phyloP scores from a whole-genome alignment of 2,329 filamentous ascomycete genomes.

The Fusarium staphyleae region DNA sequence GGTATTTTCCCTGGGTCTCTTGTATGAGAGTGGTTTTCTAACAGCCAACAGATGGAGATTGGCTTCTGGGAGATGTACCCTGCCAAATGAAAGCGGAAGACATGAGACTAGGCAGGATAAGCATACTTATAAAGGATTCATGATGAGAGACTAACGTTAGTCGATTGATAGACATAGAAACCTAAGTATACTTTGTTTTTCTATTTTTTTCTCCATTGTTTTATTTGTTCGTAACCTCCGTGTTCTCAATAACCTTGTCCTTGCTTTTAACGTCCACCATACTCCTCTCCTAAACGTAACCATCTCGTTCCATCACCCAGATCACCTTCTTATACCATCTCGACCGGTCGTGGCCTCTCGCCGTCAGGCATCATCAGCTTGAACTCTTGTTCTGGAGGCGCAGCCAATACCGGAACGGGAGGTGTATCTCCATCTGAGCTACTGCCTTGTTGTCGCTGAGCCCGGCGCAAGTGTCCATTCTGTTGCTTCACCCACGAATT shows the following conservation, averaged over 20 bases:
- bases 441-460: constrained; percentile 47
- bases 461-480: constrained; percentile 59
- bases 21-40: background rate
- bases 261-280: background rate
- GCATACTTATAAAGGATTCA: background rate
- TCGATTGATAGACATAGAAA: constrained; percentile 33
- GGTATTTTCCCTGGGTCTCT: constrained; percentile 53
- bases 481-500: constrained; percentile 72
- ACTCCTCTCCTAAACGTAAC: background rate
- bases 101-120: background rate
- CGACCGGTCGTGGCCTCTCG: constrained; percentile 54
- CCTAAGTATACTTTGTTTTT: constrained; percentile 27
- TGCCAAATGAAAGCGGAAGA: constrained; percentile 30
- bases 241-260: background rate
- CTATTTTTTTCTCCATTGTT: constrained; percentile 6
- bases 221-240: background rate
- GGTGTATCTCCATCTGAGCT: constrained; percentile 44
- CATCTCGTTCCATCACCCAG: background rate
- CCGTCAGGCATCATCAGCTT: constrained; percentile 60
- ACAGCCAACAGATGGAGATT: constrained; percentile 56
- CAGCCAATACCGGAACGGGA: constrained; percentile 49
- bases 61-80: constrained; percentile 64
- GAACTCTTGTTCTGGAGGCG: constrained; percentile 56
- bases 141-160: constrained; percentile 2
- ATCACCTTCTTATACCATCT: constrained; percentile 31